Evolutionary conservation across 805 yeast species (phyloP).

Genomic region (Starmerella asiatica): DNA sequence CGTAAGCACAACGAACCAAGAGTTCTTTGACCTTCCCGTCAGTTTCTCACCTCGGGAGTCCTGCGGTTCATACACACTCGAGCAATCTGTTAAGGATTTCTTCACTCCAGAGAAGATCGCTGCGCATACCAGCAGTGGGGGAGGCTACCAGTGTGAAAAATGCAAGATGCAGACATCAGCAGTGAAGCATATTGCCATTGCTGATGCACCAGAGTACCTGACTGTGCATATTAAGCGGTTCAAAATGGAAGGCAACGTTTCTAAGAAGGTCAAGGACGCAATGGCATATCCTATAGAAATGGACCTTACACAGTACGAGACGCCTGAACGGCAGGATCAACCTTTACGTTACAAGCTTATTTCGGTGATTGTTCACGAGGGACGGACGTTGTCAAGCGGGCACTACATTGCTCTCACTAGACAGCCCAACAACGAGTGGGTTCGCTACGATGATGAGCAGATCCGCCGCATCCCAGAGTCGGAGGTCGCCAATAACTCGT

Average conservation of each 20-base stretch:
- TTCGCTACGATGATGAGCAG: constrained; percentile 86
- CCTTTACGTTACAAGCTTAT: constrained; percentile 56
- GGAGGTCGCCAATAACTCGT: constrained; percentile 65
- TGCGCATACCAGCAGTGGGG: constrained; percentile 5
- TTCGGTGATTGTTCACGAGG: constrained; percentile 86
- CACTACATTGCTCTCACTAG: constrained; percentile 85
- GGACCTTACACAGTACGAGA: constrained; percentile 49
- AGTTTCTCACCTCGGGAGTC: constrained; percentile 38
- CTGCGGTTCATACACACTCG: constrained; percentile 41
- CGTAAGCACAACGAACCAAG: constrained; percentile 77
- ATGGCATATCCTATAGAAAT: constrained; percentile 67
- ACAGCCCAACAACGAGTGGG: constrained; percentile 89
- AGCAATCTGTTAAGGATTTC: constrained; percentile 63
- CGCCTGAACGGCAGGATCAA: constrained; percentile 17
- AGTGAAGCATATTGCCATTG: constrained; percentile 56
- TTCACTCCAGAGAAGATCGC: constrained; percentile 68
- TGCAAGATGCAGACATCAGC: constrained; percentile 72
- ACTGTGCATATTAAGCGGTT: constrained; percentile 81
- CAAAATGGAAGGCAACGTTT: constrained; percentile 52
- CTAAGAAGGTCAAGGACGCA: constrained; percentile 69
- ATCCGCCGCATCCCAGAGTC: constrained; percentile 59
- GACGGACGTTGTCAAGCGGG: constrained; percentile 82
- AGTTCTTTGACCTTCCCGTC: constrained; percentile 80
- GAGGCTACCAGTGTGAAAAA: constrained; percentile 62
- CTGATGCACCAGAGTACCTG: constrained; percentile 76